Evolutionary conservation across 768 basidiomycete species (phyloP).

Genomic region (Russula foetens): DNA sequence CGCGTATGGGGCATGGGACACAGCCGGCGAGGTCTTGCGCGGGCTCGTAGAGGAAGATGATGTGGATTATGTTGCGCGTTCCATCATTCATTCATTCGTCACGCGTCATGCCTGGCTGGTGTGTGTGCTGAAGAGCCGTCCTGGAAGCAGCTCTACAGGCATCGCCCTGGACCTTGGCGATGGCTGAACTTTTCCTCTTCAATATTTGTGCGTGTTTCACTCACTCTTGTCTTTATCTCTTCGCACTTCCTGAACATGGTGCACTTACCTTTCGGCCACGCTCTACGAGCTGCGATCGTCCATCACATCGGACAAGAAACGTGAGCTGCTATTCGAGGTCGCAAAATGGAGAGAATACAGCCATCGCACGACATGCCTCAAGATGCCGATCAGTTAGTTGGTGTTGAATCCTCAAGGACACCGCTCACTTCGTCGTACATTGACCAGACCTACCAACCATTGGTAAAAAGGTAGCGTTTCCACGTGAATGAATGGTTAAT

Average conservation of each 20-base stretch:
- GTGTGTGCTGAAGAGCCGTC: no score
- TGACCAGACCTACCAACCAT: no score
- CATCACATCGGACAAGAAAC: conserved; percentile 67
- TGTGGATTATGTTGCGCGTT: background rate
- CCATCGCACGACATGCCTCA: conserved; percentile 63
- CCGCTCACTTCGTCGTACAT: no score
- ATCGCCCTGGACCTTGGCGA: conserved; percentile 63
- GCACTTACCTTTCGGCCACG: conserved; percentile 45
- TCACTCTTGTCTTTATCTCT: background rate
- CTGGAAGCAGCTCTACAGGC: conserved; percentile 53
- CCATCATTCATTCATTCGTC: no score
- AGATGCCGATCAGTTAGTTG: conserved; percentile 47
- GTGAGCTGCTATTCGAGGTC: conserved; percentile 62
- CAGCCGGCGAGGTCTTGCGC: conserved; percentile 39
- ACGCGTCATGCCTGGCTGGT: no score
- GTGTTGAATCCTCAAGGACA: no score
- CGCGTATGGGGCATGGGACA: conserved; percentile 63
- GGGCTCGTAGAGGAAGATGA: conserved; percentile 40
- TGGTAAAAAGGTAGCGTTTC: no score
- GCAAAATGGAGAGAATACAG: conserved; percentile 87
- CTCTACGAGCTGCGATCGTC: conserved; percentile 75
- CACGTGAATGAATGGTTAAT: conserved; percentile 14
- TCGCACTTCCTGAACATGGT: background rate
- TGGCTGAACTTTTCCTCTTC: conserved; percentile 78
- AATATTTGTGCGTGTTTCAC: conserved; percentile 55